These are phyloP conservation scores for Tuctoria greenei DNA, from an alignment of 176 grass and related monocot species.

Conservation along the genomic window DNA sequence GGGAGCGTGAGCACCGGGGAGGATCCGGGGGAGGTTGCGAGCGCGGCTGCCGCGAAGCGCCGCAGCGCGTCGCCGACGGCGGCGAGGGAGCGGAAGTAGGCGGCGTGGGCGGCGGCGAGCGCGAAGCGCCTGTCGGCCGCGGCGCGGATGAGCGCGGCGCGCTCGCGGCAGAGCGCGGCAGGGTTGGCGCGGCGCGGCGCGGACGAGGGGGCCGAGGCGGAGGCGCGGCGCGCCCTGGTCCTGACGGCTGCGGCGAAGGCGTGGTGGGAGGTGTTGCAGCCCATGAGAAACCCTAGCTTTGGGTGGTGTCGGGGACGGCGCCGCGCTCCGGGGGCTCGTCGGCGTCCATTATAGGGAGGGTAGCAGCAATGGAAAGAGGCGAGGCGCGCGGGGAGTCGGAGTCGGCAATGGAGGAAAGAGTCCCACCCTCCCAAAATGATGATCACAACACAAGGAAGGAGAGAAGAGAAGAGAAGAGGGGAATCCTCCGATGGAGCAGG, in stretches of 20 bases:
- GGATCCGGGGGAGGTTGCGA: constrained; percentile 26
- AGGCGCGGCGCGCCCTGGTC: constrained; percentile 19
- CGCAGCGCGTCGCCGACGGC: constrained; percentile 62
- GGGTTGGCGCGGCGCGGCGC: constrained; percentile 26
- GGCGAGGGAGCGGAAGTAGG: constrained; percentile 66
- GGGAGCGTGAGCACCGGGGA: constrained; percentile 82
- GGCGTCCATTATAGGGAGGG: constrained; percentile 25
- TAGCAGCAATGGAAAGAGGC: neutral
- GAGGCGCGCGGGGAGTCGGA: too few species aligned
- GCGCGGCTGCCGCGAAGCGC: constrained; percentile 61
- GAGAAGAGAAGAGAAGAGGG: neutral
- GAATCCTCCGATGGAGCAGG: constrained; percentile 19
- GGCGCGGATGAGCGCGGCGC: constrained; percentile 59
- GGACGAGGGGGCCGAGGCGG: neutral
- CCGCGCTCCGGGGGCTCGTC: constrained; percentile 44
- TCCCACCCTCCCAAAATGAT: too few species aligned
- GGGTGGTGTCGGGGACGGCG: neutral
- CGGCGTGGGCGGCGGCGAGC: constrained; percentile 69
- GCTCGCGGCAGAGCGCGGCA: constrained; percentile 61
- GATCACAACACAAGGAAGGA: neutral
- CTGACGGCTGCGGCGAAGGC: constrained; percentile 31
- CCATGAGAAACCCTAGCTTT: constrained; percentile 55
- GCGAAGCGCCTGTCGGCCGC: constrained; percentile 53
- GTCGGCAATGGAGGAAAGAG: neutral
- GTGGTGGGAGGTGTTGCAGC: constrained; percentile 59